phyloP scores from a whole-genome alignment of 345 rosid genomes.

The Lumnitzera racemosa region DNA sequence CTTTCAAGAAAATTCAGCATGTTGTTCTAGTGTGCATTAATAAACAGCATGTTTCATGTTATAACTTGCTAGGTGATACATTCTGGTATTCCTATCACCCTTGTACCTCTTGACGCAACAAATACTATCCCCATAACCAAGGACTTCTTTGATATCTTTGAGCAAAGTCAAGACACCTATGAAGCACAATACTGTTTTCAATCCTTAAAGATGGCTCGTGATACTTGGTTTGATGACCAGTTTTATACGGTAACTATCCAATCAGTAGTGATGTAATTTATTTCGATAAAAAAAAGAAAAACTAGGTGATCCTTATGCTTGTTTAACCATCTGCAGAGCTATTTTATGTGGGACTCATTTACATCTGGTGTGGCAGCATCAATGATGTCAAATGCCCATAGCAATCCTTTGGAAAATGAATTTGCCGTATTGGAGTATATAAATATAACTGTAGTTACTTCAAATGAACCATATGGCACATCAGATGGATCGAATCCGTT shows the following conservation, averaged over 20 bases:
- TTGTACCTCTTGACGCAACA: slow-evolving; percentile 89
- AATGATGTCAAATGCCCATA: slow-evolving; percentile 40
- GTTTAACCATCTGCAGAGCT: slow-evolving; percentile 38
- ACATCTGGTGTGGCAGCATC: slow-evolving; percentile 77
- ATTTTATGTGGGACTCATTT: slow-evolving; percentile 96
- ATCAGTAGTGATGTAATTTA: not conserved
- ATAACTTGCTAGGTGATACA: slow-evolving; percentile 50
- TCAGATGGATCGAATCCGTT: slow-evolving; percentile 78
- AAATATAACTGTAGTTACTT: slow-evolving; percentile 79
- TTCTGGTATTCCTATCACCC: slow-evolving; percentile 76
- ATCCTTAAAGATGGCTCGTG: slow-evolving; percentile 67
- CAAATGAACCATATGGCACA: slow-evolving; percentile 65
- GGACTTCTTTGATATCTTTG: slow-evolving; percentile 54
- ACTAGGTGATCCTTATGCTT: slow-evolving; percentile 3
- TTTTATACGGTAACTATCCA: slow-evolving; percentile 40
- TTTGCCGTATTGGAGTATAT: slow-evolving; percentile 83
- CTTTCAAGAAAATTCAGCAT: no score
- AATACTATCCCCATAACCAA: slow-evolving; percentile 61
- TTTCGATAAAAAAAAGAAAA: not conserved
- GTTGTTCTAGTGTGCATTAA: no score
- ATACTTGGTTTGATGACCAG: slow-evolving; percentile 54
- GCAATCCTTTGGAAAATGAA: slow-evolving; percentile 45
- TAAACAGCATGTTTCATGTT: no score
- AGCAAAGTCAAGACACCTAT: slow-evolving; percentile 47
- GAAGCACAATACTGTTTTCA: slow-evolving; percentile 76